These are phyloP conservation scores for Pseudogymnoascus sp. DNA, from an alignment of 2,329 filamentous ascomycete species.

Conservation along the genomic window DNA sequence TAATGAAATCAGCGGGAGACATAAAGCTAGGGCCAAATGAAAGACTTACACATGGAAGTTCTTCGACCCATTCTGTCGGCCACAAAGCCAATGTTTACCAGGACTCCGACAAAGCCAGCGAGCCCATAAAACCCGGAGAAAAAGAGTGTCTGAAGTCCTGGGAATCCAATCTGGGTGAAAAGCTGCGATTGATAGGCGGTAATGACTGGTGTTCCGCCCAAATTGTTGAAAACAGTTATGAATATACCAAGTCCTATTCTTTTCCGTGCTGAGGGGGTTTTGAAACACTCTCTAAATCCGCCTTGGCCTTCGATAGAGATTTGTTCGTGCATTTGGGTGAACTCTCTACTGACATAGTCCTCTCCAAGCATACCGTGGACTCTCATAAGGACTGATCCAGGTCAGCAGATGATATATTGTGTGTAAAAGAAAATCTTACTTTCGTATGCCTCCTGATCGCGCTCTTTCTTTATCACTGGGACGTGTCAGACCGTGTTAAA, in stretches of 20 bases:
- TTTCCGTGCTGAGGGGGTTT: conserved; percentile 6
- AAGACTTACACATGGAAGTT: neutral
- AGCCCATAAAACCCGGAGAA: conserved; percentile 16
- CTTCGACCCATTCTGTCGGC: neutral
- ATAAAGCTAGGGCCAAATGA: neutral
- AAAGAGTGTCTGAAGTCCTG: conserved; percentile 11
- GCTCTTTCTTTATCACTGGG: neutral
- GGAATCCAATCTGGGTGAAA: conserved; percentile 16
- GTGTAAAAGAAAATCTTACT: neutral
- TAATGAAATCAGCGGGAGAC: neutral
- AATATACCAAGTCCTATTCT: conserved; percentile 14
- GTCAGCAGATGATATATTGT: neutral
- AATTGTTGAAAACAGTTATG: conserved; percentile 14
- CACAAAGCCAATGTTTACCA: neutral
- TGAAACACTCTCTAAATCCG: conserved; percentile 7
- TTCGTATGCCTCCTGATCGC: neutral
- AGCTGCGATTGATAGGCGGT: conserved; percentile 14
- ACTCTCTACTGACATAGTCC: neutral
- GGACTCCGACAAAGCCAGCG: conserved; percentile 14
- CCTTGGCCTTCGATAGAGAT: conserved; percentile 14
- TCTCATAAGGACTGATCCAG: neutral
- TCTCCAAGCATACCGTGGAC: neutral
- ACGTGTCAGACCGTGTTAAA: neutral
- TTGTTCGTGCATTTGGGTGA: conserved; percentile 11
- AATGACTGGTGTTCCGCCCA: neutral